Evolutionary conservation across 352 stramenopile species (phyloP), one percentile per base, ranked within the genome.

Genomic region (Poterioochromonas sp.): DNA sequence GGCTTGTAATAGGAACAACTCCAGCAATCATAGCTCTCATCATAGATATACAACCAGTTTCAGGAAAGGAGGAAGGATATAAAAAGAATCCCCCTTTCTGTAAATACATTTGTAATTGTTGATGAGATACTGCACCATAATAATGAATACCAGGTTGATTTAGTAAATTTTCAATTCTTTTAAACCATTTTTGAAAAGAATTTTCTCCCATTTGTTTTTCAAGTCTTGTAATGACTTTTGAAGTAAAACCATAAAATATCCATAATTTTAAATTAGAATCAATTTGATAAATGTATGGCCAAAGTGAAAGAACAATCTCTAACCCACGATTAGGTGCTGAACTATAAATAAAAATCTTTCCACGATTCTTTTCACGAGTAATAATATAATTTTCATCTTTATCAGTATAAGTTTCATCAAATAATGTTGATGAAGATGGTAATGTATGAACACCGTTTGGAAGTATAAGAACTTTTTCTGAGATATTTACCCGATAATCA

Each of bases 11-110:
- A 29, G 92, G 91, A 68, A 97, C 89, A 0, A 89, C 88, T 22
- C 91, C 92, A 60, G 88, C 87, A 0, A 85, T 86, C 89, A 95
- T 94, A 1, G 90, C 90, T 79, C 95, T 95, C 87, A 96, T 95
- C 51, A 95, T 82, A 2, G 92, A 91, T 32, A 96, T 89, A 68
- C 90, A 96, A 44, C 91, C 94, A 41, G 91, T 95, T 80, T 97
- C 91, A 20, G 84, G 84, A 76, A 88, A 96, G 15, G 84, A 86
- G 0, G 91, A 96, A 44, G 91, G 92, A 77, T 95, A 96, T 49
- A 95, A 80, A 54, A 92, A 90, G 71, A 97, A 96, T 0, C 90
- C 90, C 0, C 88, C 88, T 8, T 81, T 1, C 1, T 87, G 84
- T 76, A 77, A 93, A 35, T 83, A 88, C 0, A 73, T 49, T 0